These are phyloP conservation scores for Monilinia fructicola DNA, from an alignment of 2,329 filamentous ascomycete species.

Conservation along the genomic window DNA sequence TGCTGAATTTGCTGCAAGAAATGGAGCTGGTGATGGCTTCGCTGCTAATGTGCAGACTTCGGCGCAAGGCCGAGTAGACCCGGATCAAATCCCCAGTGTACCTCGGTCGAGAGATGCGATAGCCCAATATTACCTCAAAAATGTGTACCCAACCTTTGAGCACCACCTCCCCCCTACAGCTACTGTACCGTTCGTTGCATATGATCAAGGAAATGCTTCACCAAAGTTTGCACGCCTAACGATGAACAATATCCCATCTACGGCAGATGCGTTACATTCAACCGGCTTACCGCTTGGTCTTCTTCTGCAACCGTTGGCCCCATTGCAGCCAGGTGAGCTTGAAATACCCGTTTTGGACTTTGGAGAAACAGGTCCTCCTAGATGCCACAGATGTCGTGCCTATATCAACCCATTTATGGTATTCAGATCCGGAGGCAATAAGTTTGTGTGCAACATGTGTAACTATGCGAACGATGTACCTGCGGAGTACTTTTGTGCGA, in stretches of 20 bases:
- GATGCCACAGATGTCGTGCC: conserved; percentile 87
- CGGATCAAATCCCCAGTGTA: conserved; percentile 90
- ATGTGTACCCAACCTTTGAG: conserved; percentile 94
- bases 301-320: conserved; percentile 82
- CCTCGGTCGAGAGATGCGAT: conserved; percentile 79
- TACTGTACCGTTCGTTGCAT: conserved; percentile 84
- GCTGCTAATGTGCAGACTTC: conserved; percentile 56
- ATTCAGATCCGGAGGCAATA: conserved; percentile 90
- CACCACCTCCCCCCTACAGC: conserved; percentile 88
- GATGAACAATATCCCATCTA: conserved; percentile 87
- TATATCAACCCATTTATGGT: conserved; percentile 99
- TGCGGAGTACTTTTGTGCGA: conserved; percentile 88
- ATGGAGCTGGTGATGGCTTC: conserved; percentile 41
- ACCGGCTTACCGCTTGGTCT: conserved; percentile 86
- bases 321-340: conserved; percentile 78
- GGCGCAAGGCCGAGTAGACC: conserved; percentile 75
- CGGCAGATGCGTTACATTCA: conserved; percentile 72
- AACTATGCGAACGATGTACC: conserved; percentile 94
- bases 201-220: conserved; percentile 93
- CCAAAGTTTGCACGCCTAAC: conserved; percentile 91
- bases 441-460: conserved; percentile 97
- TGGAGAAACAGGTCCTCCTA: conserved; percentile 83
- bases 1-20: conserved; percentile 50
- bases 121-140: conserved; percentile 79
- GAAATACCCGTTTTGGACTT: conserved; percentile 93